Evolutionary conservation across 208 protist species (phyloP).

Genomic region (Vickermania ingenoplastis): DNA sequence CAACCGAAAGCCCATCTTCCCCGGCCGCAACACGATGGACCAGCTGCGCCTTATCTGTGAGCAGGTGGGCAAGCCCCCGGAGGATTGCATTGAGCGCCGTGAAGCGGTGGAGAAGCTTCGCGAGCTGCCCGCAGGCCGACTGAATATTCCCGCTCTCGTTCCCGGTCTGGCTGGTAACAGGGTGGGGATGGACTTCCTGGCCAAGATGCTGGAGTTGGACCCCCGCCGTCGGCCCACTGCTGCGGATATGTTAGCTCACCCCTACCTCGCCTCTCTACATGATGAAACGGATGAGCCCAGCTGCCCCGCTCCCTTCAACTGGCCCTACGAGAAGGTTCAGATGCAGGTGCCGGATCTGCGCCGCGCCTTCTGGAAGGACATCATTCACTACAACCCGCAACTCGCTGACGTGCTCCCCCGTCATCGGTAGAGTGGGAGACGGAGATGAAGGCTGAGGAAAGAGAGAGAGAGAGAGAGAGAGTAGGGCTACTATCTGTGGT

Average conservation of each 20-base stretch:
- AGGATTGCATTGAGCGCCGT: slow-evolving; percentile 71
- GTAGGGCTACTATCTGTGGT: too few species aligned
- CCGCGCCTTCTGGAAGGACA: slow-evolving; percentile 83
- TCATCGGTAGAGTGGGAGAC: neutral
- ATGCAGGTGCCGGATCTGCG: slow-evolving; percentile 66
- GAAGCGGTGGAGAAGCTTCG: slow-evolving; percentile 72
- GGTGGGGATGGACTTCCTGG: slow-evolving; percentile 71
- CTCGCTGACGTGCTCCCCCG: slow-evolving; percentile 21
- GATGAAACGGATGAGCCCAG: slow-evolving; percentile 74
- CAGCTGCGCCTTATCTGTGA: slow-evolving; percentile 88
- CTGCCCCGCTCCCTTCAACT: slow-evolving; percentile 60
- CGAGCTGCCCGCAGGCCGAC: slow-evolving; percentile 51
- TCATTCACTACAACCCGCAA: slow-evolving; percentile 76
- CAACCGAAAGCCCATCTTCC: slow-evolving; percentile 95
- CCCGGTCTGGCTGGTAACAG: slow-evolving; percentile 45
- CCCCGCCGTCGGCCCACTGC: slow-evolving; percentile 66
- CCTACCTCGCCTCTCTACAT: slow-evolving; percentile 72
- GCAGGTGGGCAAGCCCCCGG: slow-evolving; percentile 91
- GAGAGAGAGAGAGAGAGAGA: slow-evolving; percentile 1
- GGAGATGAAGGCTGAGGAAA: neutral
- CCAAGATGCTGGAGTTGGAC: slow-evolving; percentile 70
- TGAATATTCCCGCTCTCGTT: slow-evolving; percentile 63
- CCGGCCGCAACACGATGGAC: slow-evolving; percentile 86
- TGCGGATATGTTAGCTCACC: slow-evolving; percentile 72
- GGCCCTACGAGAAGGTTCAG: slow-evolving; percentile 60